These are phyloP conservation scores for Cochlearia excelsa DNA, from an alignment of 345 rosid genomes.

Conservation along the genomic window DNA sequence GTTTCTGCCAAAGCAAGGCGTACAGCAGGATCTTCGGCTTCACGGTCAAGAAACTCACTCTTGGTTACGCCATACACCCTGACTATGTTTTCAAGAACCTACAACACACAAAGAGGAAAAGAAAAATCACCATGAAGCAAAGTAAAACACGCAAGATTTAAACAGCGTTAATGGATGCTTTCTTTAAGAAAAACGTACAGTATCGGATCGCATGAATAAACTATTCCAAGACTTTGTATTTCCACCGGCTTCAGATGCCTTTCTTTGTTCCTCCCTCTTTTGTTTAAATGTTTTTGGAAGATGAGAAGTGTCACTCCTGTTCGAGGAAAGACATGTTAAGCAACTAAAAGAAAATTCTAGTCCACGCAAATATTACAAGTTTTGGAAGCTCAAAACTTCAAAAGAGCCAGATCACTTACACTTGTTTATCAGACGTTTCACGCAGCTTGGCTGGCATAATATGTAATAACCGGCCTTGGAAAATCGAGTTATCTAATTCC, in stretches of 20 bases:
- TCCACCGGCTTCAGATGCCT: slow-evolving; percentile 90
- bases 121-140: slow-evolving; percentile 12
- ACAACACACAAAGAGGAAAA: slow-evolving; percentile 22
- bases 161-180: slow-evolving; percentile 20
- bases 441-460: slow-evolving; percentile 71
- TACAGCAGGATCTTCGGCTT: slow-evolving; percentile 90
- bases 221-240: slow-evolving; percentile 91
- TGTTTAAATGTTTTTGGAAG: slow-evolving; percentile 71
- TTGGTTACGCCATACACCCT: slow-evolving; percentile 84
- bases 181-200: slow-evolving; percentile 46
- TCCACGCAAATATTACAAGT: slow-evolving; percentile 6
- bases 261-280: slow-evolving; percentile 70
- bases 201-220: slow-evolving; percentile 86
- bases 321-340: slow-evolving; percentile 18
- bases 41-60: slow-evolving; percentile 86
- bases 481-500: slow-evolving; percentile 68
- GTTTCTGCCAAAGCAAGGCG: slow-evolving; percentile 96
- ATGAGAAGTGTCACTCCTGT: slow-evolving; percentile 37
- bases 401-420: slow-evolving; percentile 40
- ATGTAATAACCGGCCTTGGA: slow-evolving; percentile 93
- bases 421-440: slow-evolving; percentile 45
- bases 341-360: slow-evolving; percentile 9
- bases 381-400: slow-evolving; percentile 17
- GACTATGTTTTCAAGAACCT: slow-evolving; percentile 85
- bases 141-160: background rate